These are phyloP conservation scores for Evernia prunastri DNA, from an alignment of 495 filamentous ascomycete genomes.

Conservation along the genomic window DNA sequence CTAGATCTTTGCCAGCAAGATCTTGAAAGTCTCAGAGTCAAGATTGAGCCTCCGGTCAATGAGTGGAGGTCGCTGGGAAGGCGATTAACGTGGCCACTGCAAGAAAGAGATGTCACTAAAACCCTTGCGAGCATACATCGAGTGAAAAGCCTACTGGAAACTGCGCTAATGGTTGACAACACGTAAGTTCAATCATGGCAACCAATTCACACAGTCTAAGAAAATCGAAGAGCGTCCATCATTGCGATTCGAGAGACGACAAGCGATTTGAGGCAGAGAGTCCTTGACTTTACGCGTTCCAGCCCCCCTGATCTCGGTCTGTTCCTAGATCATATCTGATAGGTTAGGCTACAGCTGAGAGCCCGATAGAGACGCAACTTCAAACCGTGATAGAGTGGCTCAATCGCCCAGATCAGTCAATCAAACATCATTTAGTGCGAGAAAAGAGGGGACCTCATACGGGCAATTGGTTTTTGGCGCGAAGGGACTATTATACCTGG, in stretches of 20 bases:
- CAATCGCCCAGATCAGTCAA: conserved; percentile 3
- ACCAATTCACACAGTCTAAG: background rate
- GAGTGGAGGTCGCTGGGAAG: conserved; percentile 2
- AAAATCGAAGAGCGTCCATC: background rate
- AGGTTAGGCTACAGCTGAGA: background rate
- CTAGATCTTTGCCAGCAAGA: background rate
- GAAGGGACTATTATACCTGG: conserved; percentile 1
- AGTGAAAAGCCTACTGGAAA: background rate
- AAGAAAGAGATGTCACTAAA: conserved; percentile 1
- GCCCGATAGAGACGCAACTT: background rate
- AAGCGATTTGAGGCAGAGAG: conserved; percentile 4
- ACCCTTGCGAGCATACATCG: background rate
- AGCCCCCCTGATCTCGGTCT: background rate
- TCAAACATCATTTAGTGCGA: background rate
- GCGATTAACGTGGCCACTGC: conserved; percentile 9
- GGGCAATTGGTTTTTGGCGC: background rate
- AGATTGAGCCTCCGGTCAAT: conserved; percentile 4
- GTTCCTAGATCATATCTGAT: conserved; percentile 3
- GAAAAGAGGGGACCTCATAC: background rate
- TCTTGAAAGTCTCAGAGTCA: background rate
- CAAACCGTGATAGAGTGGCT: conserved; percentile 8
- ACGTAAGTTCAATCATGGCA: background rate
- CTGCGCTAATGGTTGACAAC: conserved; percentile 2
- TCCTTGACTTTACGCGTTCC: background rate
- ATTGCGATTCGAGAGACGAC: conserved; percentile 9